A percentile compares a stretch with the other conserved stretches of the same genome.
phyloP scores from a whole-genome alignment of 495 filamentous ascomycete genomes.

The Aspergillus cristatus region DNA sequence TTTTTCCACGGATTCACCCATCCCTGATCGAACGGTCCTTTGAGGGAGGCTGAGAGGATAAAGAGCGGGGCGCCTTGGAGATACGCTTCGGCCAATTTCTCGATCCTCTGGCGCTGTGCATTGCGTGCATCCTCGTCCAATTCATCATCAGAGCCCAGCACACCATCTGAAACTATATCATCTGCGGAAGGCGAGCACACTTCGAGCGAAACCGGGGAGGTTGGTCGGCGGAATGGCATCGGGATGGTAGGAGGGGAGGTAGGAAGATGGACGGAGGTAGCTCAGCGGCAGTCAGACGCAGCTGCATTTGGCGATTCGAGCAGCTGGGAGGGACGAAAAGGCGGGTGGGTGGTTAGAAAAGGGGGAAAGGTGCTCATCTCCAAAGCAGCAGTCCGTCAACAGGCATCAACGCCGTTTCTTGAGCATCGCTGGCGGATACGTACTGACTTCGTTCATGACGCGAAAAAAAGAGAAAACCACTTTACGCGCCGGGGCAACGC shows the following conservation, averaged over 20 bases:
- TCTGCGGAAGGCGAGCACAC: slow-evolving; percentile 36
- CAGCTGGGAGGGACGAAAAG: background rate
- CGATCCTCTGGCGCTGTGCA: slow-evolving; percentile 47
- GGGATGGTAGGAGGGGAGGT: slow-evolving; percentile 13
- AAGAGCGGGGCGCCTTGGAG: slow-evolving; percentile 47
- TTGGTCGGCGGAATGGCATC: slow-evolving; percentile 31
- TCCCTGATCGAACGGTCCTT: slow-evolving; percentile 52
- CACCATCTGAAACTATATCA: slow-evolving; percentile 28
- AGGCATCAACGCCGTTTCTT: background rate
- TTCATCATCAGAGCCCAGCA: slow-evolving; percentile 51
- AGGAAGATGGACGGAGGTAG: background rate
- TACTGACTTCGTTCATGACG: no score
- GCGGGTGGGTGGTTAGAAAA: no score
- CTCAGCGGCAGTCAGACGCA: background rate
- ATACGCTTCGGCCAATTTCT: slow-evolving; percentile 49
- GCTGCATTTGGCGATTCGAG: background rate
- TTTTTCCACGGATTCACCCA: slow-evolving; percentile 61
- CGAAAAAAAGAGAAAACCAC: no score
- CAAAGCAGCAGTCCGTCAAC: no score
- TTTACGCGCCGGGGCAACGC: no score
- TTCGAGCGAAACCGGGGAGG: slow-evolving; percentile 33
- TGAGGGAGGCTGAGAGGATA: slow-evolving; percentile 52
- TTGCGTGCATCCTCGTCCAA: slow-evolving; percentile 35
- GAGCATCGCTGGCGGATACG: no score
- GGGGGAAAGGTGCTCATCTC: no score